Conservation (phyloP, 2,329 filamentous ascomycete genomes). For the Fusarium sp. region DNA sequence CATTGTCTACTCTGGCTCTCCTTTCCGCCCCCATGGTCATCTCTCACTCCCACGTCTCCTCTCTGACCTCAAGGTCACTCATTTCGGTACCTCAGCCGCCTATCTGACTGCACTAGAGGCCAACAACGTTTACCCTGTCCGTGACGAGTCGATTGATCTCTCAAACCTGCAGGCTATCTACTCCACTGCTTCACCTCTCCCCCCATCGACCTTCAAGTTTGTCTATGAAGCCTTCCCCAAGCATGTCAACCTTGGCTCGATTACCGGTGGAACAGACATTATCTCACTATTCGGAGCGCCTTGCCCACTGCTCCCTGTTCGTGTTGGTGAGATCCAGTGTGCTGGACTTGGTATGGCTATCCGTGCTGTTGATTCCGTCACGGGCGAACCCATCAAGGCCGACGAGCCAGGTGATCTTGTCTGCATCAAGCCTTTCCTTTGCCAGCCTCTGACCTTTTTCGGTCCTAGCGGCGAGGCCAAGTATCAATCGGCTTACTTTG, state of each 20-base stretch:
- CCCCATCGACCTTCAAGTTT: slow-evolving; percentile 91
- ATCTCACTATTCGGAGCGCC: slow-evolving; percentile 93
- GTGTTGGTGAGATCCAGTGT: slow-evolving; percentile 80
- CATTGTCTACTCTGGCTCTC: slow-evolving; percentile 91
- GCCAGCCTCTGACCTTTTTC: slow-evolving; percentile 91
- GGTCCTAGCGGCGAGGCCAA: slow-evolving; percentile 72
- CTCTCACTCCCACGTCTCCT: slow-evolving; percentile 86
- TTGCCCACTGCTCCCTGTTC: slow-evolving; percentile 78
- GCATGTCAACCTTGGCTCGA: slow-evolving; percentile 87
- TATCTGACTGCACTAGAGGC: slow-evolving; percentile 93
- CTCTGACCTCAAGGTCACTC: slow-evolving; percentile 82
- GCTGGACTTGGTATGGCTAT: slow-evolving; percentile 85
- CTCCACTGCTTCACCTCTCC: slow-evolving; percentile 90
- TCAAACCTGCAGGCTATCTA: slow-evolving; percentile 83
- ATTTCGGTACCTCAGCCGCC: slow-evolving; percentile 94
- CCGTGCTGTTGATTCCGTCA: slow-evolving; percentile 66
- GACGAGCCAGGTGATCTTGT: slow-evolving; percentile 88
- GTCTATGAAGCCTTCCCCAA: slow-evolving; percentile 85
- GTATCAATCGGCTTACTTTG: slow-evolving; percentile 88
- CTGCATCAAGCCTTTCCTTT: slow-evolving; percentile 87
- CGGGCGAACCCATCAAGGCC: slow-evolving; percentile 64
- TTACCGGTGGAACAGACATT: slow-evolving; percentile 96
- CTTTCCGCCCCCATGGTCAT: slow-evolving; percentile 82
- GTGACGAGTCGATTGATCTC: slow-evolving; percentile 66
- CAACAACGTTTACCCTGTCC: slow-evolving; percentile 68